A percentile compares a stretch with the other conserved stretches of the same genome.
These are phyloP conservation scores for Emericellopsis atlantica DNA, from an alignment of 2,329 filamentous ascomycete genomes.

Conservation along the genomic window DNA sequence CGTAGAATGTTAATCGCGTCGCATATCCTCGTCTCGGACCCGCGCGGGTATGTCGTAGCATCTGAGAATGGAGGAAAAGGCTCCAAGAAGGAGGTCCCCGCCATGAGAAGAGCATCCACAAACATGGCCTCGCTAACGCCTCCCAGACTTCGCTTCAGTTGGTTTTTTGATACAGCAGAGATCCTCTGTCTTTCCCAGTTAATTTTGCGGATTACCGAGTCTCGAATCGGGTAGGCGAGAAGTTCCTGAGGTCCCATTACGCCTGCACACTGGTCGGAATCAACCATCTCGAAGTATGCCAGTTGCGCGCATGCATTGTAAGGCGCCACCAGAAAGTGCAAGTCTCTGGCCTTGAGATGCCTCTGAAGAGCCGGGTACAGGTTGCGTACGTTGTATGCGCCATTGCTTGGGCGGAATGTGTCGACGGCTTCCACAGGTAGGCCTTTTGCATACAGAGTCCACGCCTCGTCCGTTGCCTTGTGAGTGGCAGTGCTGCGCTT, in stretches of 20 bases:
- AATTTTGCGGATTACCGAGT: constrained; percentile 53
- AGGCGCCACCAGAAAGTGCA: constrained; percentile 73
- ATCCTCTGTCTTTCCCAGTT: constrained; percentile 60
- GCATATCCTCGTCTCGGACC: constrained; percentile 17
- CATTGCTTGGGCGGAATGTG: constrained; percentile 68
- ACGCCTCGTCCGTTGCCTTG: constrained; percentile 63
- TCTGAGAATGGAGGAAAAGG: constrained; percentile 68
- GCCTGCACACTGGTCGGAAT: constrained; percentile 57
- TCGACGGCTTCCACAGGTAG: constrained; percentile 69
- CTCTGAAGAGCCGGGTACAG: constrained; percentile 68
- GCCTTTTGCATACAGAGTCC: constrained; percentile 74
- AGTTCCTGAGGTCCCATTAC: constrained; percentile 78
- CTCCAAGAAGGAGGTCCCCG: constrained; percentile 68
- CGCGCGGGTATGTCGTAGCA: constrained; percentile 36
- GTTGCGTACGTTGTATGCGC: constrained; percentile 56
- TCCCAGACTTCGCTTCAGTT: constrained; percentile 53
- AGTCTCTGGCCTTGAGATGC: constrained; percentile 53
- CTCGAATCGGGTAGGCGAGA: constrained; percentile 73
- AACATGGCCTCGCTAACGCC: constrained; percentile 59
- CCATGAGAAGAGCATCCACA: constrained; percentile 70
- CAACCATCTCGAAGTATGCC: constrained; percentile 60
- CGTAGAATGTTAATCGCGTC: constrained; percentile 69
- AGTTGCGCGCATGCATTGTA: constrained; percentile 83
- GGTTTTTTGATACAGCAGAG: constrained; percentile 48
- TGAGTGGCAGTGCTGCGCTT: constrained; percentile 54